Percentiles rank a stretch among this genome's conserved stretches.
Evolutionary conservation across 345 rosid species (phyloP).

Genomic region (Adansonia digitata): DNA sequence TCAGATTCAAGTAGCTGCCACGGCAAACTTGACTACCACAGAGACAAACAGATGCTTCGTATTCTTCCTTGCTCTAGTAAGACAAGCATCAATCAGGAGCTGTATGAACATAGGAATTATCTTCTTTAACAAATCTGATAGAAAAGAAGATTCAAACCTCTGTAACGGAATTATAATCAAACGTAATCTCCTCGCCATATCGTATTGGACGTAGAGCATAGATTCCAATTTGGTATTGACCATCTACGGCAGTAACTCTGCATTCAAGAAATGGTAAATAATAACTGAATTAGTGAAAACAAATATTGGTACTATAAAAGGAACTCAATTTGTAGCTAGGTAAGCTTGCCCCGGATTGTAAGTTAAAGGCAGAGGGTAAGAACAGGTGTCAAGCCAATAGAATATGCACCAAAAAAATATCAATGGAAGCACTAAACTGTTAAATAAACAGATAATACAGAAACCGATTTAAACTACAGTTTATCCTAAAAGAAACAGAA

Average conservation of each 20-base stretch:
- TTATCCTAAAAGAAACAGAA: neutral
- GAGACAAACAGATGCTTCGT: conserved; percentile 98
- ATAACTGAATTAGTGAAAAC: neutral
- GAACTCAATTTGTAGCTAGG: neutral
- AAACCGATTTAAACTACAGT: neutral
- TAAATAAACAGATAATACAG: neutral
- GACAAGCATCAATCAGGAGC: neutral
- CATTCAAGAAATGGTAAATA: conserved; percentile 16
- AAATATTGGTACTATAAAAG: neutral
- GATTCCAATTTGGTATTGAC: conserved; percentile 97
- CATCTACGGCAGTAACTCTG: conserved; percentile 99
- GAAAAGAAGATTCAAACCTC: conserved; percentile 53
- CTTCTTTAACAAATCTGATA: neutral
- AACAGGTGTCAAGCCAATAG: neutral
- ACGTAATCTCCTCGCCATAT: conserved; percentile 92
- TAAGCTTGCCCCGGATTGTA: neutral
- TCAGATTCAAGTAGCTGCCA: conserved; percentile 97
- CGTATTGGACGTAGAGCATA: conserved; percentile 76
- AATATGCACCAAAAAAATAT: neutral
- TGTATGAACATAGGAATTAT: neutral
- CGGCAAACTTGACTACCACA: conserved; percentile 99
- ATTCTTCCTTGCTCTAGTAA: conserved; percentile 95
- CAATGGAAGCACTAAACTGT: neutral
- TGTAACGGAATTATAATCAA: conserved; percentile 97
- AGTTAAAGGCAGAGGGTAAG: neutral